Evolutionary conservation across 495 filamentous ascomycete species (phyloP).

Genomic region (Tuber aestivum): DNA sequence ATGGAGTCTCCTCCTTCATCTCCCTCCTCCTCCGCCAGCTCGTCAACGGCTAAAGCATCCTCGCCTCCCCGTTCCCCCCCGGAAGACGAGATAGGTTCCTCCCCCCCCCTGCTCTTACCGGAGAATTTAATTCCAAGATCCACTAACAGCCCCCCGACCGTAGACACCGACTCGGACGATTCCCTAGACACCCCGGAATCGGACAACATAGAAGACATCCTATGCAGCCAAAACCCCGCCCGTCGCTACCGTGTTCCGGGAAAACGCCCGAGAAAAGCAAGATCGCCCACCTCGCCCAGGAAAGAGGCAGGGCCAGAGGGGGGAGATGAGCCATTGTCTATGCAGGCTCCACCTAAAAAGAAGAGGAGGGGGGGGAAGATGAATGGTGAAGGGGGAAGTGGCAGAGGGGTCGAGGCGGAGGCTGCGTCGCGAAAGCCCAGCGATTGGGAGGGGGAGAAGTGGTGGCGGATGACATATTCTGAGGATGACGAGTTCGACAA

Average conservation of each 20-base stretch:
- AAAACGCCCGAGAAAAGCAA: background rate
- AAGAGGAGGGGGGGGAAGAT: background rate
- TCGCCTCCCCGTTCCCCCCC: background rate
- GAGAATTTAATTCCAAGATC: background rate
- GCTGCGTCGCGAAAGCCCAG: background rate
- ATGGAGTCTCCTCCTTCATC: background rate
- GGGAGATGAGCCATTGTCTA: background rate
- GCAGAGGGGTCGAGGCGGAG: background rate
- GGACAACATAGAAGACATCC: background rate
- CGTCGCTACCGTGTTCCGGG: background rate
- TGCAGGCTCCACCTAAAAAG: background rate
- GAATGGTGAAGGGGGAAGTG: background rate
- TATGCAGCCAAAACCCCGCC: background rate
- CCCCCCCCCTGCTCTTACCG: background rate
- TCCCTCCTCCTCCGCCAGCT: background rate
- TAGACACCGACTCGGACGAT: background rate
- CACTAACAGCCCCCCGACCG: background rate
- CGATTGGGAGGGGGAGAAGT: background rate
- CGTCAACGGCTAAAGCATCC: background rate
- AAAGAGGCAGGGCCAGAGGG: background rate
- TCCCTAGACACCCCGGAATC: background rate
- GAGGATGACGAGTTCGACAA: conserved; percentile 9
- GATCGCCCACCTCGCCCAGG: background rate
- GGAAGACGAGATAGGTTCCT: background rate
- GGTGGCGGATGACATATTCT: conserved; percentile 14